These are phyloP conservation scores for Aureobasidium sp. DNA, from an alignment of 2,329 filamentous ascomycete genomes.

Conservation along the genomic window DNA sequence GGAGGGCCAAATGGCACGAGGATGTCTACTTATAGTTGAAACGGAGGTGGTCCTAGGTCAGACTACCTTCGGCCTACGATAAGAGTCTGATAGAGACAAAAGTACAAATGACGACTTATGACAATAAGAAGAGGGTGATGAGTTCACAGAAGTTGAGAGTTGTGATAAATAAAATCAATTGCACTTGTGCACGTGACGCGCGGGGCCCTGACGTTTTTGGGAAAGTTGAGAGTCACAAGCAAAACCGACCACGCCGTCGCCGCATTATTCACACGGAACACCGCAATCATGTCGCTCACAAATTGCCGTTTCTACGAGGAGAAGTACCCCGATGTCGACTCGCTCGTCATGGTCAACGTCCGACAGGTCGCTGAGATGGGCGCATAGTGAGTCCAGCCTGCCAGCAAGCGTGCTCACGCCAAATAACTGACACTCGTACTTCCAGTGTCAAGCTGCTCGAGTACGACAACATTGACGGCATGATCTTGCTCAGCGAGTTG, in stretches of 20 bases:
- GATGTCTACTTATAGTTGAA: not conserved
- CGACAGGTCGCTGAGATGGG: constrained; percentile 99
- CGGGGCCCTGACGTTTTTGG: constrained; percentile 11
- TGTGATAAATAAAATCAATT: constrained; percentile 40
- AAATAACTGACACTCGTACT: not conserved
- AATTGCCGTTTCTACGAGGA: constrained; percentile 98
- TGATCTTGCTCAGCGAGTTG: constrained; percentile 97
- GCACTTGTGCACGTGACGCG: constrained; percentile 10
- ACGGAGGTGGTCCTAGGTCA: not conserved
- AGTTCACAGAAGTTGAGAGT: not conserved
- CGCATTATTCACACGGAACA: not conserved
- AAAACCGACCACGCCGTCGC: constrained; percentile 5
- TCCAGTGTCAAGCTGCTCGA: constrained; percentile 82
- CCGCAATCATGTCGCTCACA: constrained; percentile 47
- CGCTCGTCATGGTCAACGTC: constrained; percentile 99
- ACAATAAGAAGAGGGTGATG: not conserved
- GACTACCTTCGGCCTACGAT: not conserved
- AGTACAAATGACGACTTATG: not conserved
- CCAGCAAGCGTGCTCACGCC: not conserved
- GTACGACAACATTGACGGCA: constrained; percentile 99
- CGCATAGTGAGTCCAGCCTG: constrained; percentile 55
- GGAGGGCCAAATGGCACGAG: constrained; percentile 18
- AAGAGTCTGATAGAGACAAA: not conserved
- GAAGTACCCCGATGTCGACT: constrained; percentile 96
- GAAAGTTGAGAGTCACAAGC: constrained; percentile 7